Evolutionary conservation across 2,329 filamentous ascomycete genomes (phyloP), one percentile per base, ranked within the genome.

Genomic region (Trichoderma sp.): DNA sequence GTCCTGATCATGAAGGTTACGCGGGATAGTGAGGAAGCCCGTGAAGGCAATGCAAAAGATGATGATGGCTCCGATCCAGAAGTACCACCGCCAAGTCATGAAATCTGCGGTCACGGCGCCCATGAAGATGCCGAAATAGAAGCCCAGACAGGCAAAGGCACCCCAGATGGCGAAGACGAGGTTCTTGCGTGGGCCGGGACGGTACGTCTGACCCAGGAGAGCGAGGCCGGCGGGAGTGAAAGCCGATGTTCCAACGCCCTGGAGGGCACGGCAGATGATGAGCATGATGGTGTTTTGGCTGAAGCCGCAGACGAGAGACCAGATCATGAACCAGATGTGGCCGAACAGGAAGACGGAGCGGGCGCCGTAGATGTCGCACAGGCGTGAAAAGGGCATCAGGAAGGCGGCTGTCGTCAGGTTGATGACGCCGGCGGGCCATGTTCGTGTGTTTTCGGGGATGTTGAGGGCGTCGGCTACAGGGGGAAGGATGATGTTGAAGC

Each of bases 401-500:
- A 92, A 85, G 1, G 86, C 84, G 7, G 88, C 89, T 0, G 89
- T 86, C 0, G 88, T 86, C 77, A 92, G 80, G 12, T 93, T 92
- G 59, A 91, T 89, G 62, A 91, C 88, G 79, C 85, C 91, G 82
- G 85, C 91, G 79, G 84, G 93, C 93, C 90, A 95, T 83, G 86
- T 94, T 83, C 81, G 89, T 79, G 80, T 91, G 59, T 81, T 87
- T 80, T 83, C 87, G 0, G 93, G 90, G 56, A 97, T 95, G 53
- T 90, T 74, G 4, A 97, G 87, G 1, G 90, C 87, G 12, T 83
- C 81, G 12, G 90, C 86, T 3, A 97, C 82, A 0, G 90, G 90
- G 1, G 94, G 94, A 0, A 95, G 83, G 31, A 96, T 89, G 78
- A 93, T 92, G 76, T 89, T 89, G 82, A 95, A 97, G 38, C 94